Conservation (phyloP, 495 filamentous ascomycete genomes). For the Aspergillus campestris region DNA sequence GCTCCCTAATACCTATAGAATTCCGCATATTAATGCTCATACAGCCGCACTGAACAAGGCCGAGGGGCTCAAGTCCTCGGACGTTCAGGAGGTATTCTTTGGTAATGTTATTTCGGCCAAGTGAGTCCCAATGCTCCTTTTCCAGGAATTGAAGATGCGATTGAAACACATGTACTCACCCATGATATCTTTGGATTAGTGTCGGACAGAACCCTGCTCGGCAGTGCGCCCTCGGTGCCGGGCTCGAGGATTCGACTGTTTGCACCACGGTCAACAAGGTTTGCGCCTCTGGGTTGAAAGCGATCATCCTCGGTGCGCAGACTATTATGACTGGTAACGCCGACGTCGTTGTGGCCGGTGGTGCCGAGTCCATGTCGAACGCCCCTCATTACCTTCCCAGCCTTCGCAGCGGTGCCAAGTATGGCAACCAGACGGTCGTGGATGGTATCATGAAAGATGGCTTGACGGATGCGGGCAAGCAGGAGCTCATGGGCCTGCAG, state of each 20-base stretch:
- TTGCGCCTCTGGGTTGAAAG: constrained; percentile 89
- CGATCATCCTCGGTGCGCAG: constrained; percentile 89
- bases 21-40: constrained; percentile 9
- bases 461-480: constrained; percentile 77
- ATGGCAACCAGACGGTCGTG: constrained; percentile 74
- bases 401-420: constrained; percentile 77
- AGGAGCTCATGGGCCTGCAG: constrained; percentile 89
- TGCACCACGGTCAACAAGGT: constrained; percentile 98
- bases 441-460: constrained; percentile 92
- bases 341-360: constrained; percentile 82
- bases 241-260: constrained; percentile 66
- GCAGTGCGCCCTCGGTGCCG: constrained; percentile 83
- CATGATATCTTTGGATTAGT: constrained; percentile 35
- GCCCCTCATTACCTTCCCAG: constrained; percentile 89
- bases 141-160: background rate
- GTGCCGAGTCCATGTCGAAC: constrained; percentile 97
- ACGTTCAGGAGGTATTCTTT: constrained; percentile 94
- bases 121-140: constrained; percentile 38
- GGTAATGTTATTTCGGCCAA: constrained; percentile 96
- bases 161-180: constrained; percentile 1
- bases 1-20: background rate
- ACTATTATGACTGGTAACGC: constrained; percentile 94
- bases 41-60: constrained; percentile 78
- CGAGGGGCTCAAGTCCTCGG: constrained; percentile 70
- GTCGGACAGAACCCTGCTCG: constrained; percentile 94